Base-by-base conservation (phyloP, 768 basidiomycete species). In the Suillus weaverae region DNA sequence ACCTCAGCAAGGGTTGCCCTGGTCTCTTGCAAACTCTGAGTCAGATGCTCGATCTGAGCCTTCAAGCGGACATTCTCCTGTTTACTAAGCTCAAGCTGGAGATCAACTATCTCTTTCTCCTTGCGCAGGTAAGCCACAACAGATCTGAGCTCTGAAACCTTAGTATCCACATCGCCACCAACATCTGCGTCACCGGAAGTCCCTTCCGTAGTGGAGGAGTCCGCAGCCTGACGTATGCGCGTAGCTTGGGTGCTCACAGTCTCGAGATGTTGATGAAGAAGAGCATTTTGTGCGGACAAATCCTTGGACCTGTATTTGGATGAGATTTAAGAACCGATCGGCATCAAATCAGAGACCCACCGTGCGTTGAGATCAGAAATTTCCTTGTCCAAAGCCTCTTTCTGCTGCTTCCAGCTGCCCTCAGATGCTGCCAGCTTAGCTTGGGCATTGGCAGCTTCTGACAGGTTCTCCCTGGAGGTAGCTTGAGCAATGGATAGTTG, bases 21-120 rank as follows among this genome's bases (percentile, higher is more conserved):
- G 3, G 87, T 85, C 63, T 94, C 92, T 61, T 92, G 85, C 70
- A 95, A 77, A 50, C 78, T 86, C 67, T 88, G 87, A 18, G 83
- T 81, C 48, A 94, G 73, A 70, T 91, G 88, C 7, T 94, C 92
- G 33, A 91, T 84, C 71, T 95, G 90, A 22, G 84, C 77, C 74
- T 90, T 91, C 60, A 93, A 74, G 5, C 93, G 85, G 10, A 85
- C 77, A 68, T 84, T 91, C 78, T 95, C 93, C 70, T 88, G 86
- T 72, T 85, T 86, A 81, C 88, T 84, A 56, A 95, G 85, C 70
- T 95, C 91, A 32, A 94, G 82, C 67, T 95, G 92, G 38, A 95
- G 84, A 69, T 96, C 94, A 53, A 92, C 89, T 61, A 96, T 94
- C 73, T 95, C 93, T 77, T 96, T 95, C 81, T 95, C 94, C 71